phyloP scores from a whole-genome alignment of 1,284 basidiomycete species.

The Stygiomarasmius scandens region DNA sequence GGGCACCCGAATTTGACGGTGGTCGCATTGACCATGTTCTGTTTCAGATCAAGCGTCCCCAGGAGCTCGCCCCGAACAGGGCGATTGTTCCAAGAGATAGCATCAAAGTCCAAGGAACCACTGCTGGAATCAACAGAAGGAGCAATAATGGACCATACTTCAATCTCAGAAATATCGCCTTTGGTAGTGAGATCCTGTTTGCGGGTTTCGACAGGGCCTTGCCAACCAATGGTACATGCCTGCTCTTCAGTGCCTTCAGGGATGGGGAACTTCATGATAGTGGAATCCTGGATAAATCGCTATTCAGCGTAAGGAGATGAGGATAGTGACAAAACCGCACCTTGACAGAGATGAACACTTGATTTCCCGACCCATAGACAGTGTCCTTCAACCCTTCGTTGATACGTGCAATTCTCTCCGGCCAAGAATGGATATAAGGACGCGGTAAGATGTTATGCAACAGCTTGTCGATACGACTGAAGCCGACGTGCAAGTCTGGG shows the following conservation, averaged over 20 bases:
- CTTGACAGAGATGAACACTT: conserved; percentile 15
- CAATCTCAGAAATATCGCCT: conserved; percentile 18
- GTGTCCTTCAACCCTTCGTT: conserved; percentile 11
- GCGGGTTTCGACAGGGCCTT: conserved; percentile 3
- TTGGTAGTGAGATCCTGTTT: conserved; percentile 10
- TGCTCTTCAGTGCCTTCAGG: neutral
- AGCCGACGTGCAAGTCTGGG: conserved; percentile 8
- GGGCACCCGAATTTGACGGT: neutral
- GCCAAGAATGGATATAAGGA: conserved; percentile 9
- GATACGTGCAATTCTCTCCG: conserved; percentile 11
- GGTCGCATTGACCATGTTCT: neutral
- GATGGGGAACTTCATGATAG: conserved; percentile 17
- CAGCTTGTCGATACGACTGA: neutral
- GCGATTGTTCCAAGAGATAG: neutral
- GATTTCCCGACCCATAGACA: conserved; percentile 10
- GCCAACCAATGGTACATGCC: conserved; percentile 6
- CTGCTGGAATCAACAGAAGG: neutral
- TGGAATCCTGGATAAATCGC: conserved; percentile 9
- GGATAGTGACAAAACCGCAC: neutral
- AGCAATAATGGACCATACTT: conserved; percentile 18
- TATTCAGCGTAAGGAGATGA: neutral
- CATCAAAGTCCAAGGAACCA: neutral
- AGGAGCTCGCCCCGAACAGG: neutral
- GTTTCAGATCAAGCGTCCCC: neutral
- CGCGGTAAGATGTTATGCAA: neutral